Conservation (phyloP, 805 yeast species). For the Ogataea populi-albae region DNA sequence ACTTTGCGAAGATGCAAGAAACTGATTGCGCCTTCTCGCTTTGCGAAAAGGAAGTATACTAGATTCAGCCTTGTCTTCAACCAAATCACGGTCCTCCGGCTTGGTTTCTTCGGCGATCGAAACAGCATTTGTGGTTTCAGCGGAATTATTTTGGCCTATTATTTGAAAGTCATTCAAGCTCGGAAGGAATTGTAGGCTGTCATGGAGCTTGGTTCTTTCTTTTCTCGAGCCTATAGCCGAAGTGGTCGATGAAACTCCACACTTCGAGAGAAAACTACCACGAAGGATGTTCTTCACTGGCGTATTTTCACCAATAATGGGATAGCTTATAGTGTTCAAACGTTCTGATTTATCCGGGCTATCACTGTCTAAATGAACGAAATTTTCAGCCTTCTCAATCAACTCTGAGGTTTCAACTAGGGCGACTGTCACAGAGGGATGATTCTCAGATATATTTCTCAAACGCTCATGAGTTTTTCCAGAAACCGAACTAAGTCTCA, state of each 20-base stretch:
- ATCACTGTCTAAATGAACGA: too few relatives aligned
- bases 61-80: not conserved
- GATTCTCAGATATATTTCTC: not conserved
- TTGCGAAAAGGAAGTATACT: not conserved
- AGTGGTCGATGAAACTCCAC: too few relatives aligned
- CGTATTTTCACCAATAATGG: too few relatives aligned
- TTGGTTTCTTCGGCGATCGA: not conserved
- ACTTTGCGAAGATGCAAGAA: constrained; percentile 9
- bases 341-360: too few relatives aligned
- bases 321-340: too few relatives aligned
- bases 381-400: too few relatives aligned
- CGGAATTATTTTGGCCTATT: constrained; percentile 3
- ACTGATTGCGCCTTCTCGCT: not conserved
- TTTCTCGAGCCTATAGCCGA: too few relatives aligned
- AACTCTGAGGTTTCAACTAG: not conserved
- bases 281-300: too few relatives aligned
- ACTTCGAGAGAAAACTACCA: too few relatives aligned
- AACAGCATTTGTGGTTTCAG: not conserved
- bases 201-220: not conserved
- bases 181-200: constrained; percentile 5
- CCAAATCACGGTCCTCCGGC: not conserved
- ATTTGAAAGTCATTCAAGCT: constrained; percentile 10
- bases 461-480: not conserved
- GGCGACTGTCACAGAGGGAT: not conserved
- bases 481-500: not conserved